phyloP scores from a whole-genome alignment of 2,329 filamentous ascomycete genomes.

The Nigrospora osmanthi region DNA sequence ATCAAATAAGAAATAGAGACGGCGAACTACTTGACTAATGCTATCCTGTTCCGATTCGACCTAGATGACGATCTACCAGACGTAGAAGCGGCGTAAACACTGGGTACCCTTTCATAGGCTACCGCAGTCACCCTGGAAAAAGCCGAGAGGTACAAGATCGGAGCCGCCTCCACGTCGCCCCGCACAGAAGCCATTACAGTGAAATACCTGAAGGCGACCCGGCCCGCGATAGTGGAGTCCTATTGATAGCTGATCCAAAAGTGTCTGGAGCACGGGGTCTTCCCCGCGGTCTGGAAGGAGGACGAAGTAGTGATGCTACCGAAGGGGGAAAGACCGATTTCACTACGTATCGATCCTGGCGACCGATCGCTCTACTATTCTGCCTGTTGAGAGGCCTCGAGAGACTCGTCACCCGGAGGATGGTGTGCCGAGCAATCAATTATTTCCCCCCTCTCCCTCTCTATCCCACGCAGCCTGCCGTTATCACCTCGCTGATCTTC shows the following conservation, averaged over 20 bases:
- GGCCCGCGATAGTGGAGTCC: background rate
- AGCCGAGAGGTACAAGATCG: background rate
- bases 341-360: background rate
- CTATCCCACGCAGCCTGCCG: too few species aligned
- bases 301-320: constrained; percentile 6
- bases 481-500: too few species aligned
- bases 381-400: constrained; percentile 6
- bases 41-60: background rate
- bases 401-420: constrained; percentile 1
- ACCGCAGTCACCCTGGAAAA: background rate
- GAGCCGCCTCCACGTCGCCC: background rate
- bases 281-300: background rate
- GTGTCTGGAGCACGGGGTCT: constrained; percentile 1
- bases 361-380: constrained; percentile 7
- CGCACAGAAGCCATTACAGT: background rate
- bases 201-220: background rate
- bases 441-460: too few species aligned
- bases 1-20: background rate
- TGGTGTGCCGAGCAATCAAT: too few species aligned
- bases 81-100: background rate
- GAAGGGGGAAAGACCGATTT: constrained; percentile 5
- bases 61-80: background rate
- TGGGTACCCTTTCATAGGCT: background rate
- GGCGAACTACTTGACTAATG: background rate
- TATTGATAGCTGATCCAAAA: background rate